These are phyloP conservation scores for Penicillium argentinense DNA, from an alignment of 495 filamentous ascomycete species.

Conservation along the genomic window DNA sequence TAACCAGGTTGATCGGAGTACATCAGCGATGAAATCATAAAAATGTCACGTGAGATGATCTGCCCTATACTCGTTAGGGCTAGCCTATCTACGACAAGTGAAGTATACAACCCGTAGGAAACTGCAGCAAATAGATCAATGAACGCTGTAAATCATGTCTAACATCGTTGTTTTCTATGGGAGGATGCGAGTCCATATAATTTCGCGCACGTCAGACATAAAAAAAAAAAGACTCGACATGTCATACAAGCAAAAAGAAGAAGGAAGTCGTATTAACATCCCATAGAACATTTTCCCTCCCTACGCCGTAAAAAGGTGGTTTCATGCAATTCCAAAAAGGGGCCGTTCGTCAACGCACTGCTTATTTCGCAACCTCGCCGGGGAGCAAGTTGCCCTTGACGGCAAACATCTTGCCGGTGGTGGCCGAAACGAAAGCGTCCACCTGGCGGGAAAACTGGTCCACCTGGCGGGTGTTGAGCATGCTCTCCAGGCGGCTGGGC, in stretches of 20 bases:
- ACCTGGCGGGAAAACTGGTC: conserved; percentile 98
- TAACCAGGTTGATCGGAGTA: background rate
- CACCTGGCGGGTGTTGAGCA: conserved; percentile 92
- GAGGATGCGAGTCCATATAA: conserved; percentile 20
- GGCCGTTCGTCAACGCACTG: conserved; percentile 25
- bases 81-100: conserved; percentile 3
- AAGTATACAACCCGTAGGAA: background rate
- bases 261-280: conserved; percentile 48
- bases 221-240: conserved; percentile 26
- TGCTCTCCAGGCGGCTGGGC: conserved; percentile 84
- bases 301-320: conserved; percentile 53
- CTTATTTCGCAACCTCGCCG: conserved; percentile 45
- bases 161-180: conserved; percentile 27
- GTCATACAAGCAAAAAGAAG: conserved; percentile 37
- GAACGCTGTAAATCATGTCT: conserved; percentile 11
- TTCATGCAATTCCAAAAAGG: conserved; percentile 47
- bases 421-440: conserved; percentile 89
- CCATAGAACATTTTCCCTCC: conserved; percentile 50
- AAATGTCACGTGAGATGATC: conserved; percentile 8
- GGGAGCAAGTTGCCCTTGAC: conserved; percentile 71
- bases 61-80: conserved; percentile 23
- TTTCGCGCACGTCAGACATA: conserved; percentile 10
- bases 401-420: conserved; percentile 97
- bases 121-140: background rate
- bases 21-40: conserved; percentile 15